phyloP scores from a whole-genome alignment of 768 basidiomycete genomes.

The Pleurotus citrinopileatus region DNA sequence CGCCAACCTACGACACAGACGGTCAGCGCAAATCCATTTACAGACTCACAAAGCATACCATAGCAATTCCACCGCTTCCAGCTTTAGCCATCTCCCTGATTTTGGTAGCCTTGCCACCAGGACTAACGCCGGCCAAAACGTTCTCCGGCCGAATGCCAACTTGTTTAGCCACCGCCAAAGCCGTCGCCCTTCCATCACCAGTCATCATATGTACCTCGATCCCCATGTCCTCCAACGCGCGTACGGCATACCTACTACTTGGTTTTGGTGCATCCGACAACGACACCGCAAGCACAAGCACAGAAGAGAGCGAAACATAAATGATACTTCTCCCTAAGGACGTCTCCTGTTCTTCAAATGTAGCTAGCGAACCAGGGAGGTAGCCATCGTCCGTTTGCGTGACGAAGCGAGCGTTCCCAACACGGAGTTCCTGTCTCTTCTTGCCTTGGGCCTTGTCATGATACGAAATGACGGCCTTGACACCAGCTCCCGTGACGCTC shows the following conservation, averaged over 20 bases:
- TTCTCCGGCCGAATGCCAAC: constrained; percentile 82
- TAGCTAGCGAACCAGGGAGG: constrained; percentile 56
- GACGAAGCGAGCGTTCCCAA: constrained; percentile 78
- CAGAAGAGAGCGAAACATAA: constrained; percentile 66
- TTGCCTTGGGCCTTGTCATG: constrained; percentile 42
- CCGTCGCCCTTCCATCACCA: constrained; percentile 85
- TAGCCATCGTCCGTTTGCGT: constrained; percentile 44
- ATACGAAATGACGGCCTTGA: constrained; percentile 65
- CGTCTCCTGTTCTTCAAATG: constrained; percentile 72
- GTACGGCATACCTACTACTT: constrained; percentile 80
- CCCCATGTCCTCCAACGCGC: constrained; percentile 82
- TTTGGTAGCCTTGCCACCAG: constrained; percentile 90
- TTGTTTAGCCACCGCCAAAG: constrained; percentile 83
- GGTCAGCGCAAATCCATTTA: neutral
- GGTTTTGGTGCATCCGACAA: constrained; percentile 86
- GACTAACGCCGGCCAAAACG: constrained; percentile 92
- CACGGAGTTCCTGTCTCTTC: constrained; percentile 51
- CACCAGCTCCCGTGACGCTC: constrained; percentile 86
- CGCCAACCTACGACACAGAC: constrained; percentile 69
- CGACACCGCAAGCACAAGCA: constrained; percentile 77
- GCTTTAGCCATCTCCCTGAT: constrained; percentile 78
- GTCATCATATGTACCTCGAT: constrained; percentile 94
- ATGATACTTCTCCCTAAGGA: constrained; percentile 80
- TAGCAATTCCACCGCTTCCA: constrained; percentile 75
- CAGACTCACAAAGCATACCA: constrained; percentile 52